Base-by-base conservation (phyloP, 768 basidiomycete genomes). In the Tremella yokohamensis region DNA sequence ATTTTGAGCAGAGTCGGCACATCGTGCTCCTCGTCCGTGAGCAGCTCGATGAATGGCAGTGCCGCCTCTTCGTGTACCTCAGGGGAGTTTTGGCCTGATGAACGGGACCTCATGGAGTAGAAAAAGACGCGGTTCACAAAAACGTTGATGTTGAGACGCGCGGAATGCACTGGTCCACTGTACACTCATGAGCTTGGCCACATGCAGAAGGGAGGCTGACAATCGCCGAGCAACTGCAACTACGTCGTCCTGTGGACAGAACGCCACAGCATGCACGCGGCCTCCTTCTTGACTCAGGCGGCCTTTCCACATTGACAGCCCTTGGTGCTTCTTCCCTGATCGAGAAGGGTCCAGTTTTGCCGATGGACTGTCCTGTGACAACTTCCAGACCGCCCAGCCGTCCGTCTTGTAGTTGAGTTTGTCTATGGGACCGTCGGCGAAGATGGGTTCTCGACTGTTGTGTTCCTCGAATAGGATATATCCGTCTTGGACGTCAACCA, bases 151-250 rank as follows among this genome's bases (percentile, higher is more conserved):
- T 34, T 34, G 29, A 34, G 29, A 6, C 29, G 29, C 4, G 4
- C 29, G 29, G 29, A 34, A 34, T 34, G 29, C 29, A 34, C 29
- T 34, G 29, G 29, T 34, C 29, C 29, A 11, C 29, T 34, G 11
- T 34, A 6, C 29, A 45, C n/a, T 16, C 42, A 6, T 45, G 6
- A 45, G n/a, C 15, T 45, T 45, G 6, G 22, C 15, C 15, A 15
- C n/a, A 45, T 6, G 22, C 42, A 45, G 22, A 45, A 45, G 42
- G 22, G n/a, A 16, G n/a, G 15, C 42, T 45, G 6, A 45, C 42
- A 45, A 22, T 45, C n/a, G 42, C 22, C 42, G n/a, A 45, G 42
- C 42, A n/a, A 45, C 42, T 18, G 42, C 42, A n/a, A 45, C 42
- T n/a, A 45, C 42, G 15, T 45, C 15, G 15, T 45, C 42, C n/a